Conservation (phyloP, 2,329 filamentous ascomycete species). For the Fusarium fracticaudum region DNA sequence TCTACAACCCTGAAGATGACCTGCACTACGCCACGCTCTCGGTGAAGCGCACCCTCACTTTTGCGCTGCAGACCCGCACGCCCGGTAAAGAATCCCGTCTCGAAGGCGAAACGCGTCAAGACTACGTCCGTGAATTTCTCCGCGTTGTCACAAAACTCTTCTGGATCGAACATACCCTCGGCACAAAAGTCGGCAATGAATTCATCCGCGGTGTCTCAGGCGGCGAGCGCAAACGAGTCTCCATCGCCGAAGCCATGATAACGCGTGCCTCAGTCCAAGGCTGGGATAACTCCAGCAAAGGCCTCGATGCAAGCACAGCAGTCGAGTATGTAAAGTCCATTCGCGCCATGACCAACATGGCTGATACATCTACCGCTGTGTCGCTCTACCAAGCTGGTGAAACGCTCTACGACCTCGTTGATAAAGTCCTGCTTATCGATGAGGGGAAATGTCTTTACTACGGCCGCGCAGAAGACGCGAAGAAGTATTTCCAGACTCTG, state of each 20-base stretch:
- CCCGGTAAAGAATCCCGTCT: conserved; percentile 59
- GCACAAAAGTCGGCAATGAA: conserved; percentile 76
- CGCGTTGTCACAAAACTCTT: conserved; percentile 75
- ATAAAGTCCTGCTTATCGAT: conserved; percentile 81
- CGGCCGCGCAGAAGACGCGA: conserved; percentile 70
- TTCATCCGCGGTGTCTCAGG: conserved; percentile 71
- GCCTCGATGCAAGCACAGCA: conserved; percentile 77
- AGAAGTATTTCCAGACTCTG: conserved; percentile 74
- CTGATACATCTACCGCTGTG: conserved; percentile 74
- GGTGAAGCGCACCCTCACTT: conserved; percentile 72
- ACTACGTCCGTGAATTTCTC: conserved; percentile 63
- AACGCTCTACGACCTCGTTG: conserved; percentile 72
- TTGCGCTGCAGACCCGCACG: conserved; percentile 72
- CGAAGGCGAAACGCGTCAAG: conserved; percentile 68
- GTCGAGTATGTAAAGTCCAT: conserved; percentile 75
- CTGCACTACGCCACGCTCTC: conserved; percentile 75
- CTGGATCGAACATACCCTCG: conserved; percentile 74
- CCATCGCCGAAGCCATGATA: conserved; percentile 74
- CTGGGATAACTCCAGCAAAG: conserved; percentile 80
- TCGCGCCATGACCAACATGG: conserved; percentile 74
- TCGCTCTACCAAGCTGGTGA: conserved; percentile 78
- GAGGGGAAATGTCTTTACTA: conserved; percentile 78
- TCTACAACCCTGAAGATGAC: conserved; percentile 76
- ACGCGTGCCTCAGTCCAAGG: conserved; percentile 70
- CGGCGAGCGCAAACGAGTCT: conserved; percentile 77